Conservation (phyloP, 495 filamentous ascomycete genomes). For the Hypoxylon lienhwacheense region DNA sequence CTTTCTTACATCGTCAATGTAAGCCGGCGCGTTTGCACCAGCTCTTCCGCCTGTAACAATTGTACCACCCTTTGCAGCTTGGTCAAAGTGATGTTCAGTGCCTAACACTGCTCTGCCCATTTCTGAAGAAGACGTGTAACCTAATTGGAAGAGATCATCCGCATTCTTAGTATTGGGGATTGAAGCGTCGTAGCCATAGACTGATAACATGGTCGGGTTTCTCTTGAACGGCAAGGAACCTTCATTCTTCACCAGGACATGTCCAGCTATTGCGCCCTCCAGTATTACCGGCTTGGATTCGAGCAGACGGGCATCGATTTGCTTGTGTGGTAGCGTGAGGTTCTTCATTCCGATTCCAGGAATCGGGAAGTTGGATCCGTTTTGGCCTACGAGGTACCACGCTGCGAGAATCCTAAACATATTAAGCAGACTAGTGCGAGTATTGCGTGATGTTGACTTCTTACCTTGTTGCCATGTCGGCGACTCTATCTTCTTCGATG, state of each 20-base stretch:
- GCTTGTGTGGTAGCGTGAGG: constrained; percentile 57
- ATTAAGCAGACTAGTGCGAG: neutral
- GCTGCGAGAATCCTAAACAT: constrained; percentile 57
- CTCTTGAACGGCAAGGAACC: constrained; percentile 56
- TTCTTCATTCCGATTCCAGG: constrained; percentile 53
- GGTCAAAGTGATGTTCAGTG: constrained; percentile 34
- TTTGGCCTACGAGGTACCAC: constrained; percentile 60
- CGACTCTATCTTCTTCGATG: constrained; percentile 51
- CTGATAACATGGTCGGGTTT: constrained; percentile 48
- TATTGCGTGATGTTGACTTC: neutral
- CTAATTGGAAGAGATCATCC: constrained; percentile 36
- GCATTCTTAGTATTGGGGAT: constrained; percentile 39
- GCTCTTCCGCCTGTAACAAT: constrained; percentile 54
- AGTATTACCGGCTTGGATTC: constrained; percentile 46
- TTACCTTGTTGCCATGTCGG: constrained; percentile 56
- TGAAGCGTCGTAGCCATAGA: constrained; percentile 53
- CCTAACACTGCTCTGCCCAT: constrained; percentile 39
- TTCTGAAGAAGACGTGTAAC: constrained; percentile 38
- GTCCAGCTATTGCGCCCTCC: constrained; percentile 55
- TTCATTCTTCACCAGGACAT: constrained; percentile 67
- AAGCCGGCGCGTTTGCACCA: constrained; percentile 53
- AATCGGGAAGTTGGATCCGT: constrained; percentile 50
- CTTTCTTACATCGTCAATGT: constrained; percentile 41
- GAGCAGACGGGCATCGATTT: constrained; percentile 55
- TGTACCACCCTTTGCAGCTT: constrained; percentile 46